Conservation (phyloP, 2,329 filamentous ascomycete genomes). For the Lojkania enalia region DNA sequence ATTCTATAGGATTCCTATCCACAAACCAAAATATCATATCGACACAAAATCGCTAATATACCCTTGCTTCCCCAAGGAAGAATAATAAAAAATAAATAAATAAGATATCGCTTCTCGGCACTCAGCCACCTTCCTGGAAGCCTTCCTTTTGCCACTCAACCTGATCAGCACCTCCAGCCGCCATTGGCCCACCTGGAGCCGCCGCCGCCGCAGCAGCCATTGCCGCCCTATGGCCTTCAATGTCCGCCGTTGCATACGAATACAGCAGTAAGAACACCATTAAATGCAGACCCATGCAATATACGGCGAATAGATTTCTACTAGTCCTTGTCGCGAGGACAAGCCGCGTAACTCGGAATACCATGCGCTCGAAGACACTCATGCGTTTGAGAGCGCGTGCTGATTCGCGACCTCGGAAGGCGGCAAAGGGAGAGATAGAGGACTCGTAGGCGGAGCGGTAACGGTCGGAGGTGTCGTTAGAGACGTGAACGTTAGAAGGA, state of each 20-base stretch:
- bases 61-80: too few relatives aligned
- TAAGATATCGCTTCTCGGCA: too few relatives aligned
- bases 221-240: conserved; percentile 36
- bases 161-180: conserved; percentile 26
- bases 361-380: conserved; percentile 84
- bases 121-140: conserved; percentile 31
- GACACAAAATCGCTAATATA: too few relatives aligned
- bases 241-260: conserved; percentile 72
- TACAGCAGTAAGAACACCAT: conserved; percentile 87
- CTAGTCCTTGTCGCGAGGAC: conserved; percentile 88
- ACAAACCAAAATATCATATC: too few relatives aligned
- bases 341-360: conserved; percentile 89
- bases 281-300: conserved; percentile 86
- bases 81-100: too few relatives aligned
- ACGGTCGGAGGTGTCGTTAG: conserved; percentile 69
- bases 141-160: conserved; percentile 44
- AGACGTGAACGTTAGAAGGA: conserved; percentile 69
- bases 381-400: conserved; percentile 89
- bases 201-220: conserved; percentile 30
- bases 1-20: too few relatives aligned
- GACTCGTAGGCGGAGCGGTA: conserved; percentile 94
- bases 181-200: conserved; percentile 34
- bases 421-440: conserved; percentile 92
- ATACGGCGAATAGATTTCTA: conserved; percentile 89
- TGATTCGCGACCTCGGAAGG: conserved; percentile 91